Evolutionary conservation across 225 moss, liverwort and hornwort genomes (phyloP), one percentile per base, ranked within the genome.

Genomic region (Straminergon stramineum): DNA sequence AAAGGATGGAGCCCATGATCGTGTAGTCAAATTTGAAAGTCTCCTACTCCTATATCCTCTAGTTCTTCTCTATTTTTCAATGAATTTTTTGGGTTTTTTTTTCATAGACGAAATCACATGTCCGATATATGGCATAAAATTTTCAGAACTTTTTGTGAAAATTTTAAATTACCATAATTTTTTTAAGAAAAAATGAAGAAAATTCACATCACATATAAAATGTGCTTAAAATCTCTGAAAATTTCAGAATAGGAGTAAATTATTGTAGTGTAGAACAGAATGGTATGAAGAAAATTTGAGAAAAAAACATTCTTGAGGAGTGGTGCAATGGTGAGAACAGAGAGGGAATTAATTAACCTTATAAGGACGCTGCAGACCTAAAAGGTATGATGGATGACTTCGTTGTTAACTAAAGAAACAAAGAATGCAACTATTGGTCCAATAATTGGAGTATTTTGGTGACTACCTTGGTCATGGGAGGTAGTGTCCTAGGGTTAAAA

Each of bases 1-100:
- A 17, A 11, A 71, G 11, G 41, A 27, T 0, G 1, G 5, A 74
- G 34, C 2, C 3, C 1, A 21, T 20, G 13, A 21, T 0, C 2
- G 0, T 21, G 5, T 53, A 77, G 8, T 53, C 22, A 77, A 34
- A 14, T 1, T 21, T 53, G 34, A 53, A 77, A 77, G 14, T 21
- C 22, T 53, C 5, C 21, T 3, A 34, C 5, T 52, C 1, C 1
- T 21, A 0, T 34, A 22, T 76, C 21, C 14, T 34, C 13, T 8
- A 77, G 7, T 77, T 53, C 53, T 53, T 31, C 2, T 51, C 11
- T 34, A 34, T 22, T 77, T 77, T 12, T 22, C 0, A 34, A 0
- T 35, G 22, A 75, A 1, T 32, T 51, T 4, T 13, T 32, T 32
- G 4, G 7, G 51, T 75, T 48, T 18, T 31, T 32, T 76, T 51